These are phyloP conservation scores for Datura wrightii DNA, from an alignment of 257 asterid species.

Conservation along the genomic window DNA sequence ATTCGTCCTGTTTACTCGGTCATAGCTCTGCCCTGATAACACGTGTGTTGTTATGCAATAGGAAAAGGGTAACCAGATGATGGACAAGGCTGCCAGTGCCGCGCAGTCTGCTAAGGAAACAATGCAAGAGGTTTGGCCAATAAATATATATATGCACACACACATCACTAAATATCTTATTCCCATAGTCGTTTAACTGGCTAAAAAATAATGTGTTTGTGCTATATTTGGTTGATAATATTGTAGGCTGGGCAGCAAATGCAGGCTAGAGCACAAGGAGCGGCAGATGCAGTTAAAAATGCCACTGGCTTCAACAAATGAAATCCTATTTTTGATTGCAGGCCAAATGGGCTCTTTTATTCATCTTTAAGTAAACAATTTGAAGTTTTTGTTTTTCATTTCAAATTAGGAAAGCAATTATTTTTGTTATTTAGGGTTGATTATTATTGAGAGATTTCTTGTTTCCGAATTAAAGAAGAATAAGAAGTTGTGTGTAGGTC, in stretches of 20 bases:
- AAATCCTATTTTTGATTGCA: neutral
- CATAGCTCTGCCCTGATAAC: neutral
- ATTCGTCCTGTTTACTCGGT: neutral
- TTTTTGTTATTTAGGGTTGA: neutral
- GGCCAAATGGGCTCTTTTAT: neutral
- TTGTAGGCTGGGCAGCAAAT: slow-evolving; percentile 41
- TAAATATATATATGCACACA: neutral
- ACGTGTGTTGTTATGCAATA: neutral
- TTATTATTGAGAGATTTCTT: neutral
- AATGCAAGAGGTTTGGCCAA: slow-evolving; percentile 34
- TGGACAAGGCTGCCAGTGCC: slow-evolving; percentile 43
- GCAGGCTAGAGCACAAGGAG: slow-evolving; percentile 46
- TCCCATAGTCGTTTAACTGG: too few species aligned
- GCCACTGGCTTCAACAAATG: slow-evolving; percentile 41
- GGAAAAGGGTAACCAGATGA: slow-evolving; percentile 50
- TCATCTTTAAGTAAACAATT: neutral
- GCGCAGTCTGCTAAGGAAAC: slow-evolving; percentile 51
- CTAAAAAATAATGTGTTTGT: neutral
- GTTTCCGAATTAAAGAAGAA: neutral
- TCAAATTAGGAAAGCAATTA: neutral
- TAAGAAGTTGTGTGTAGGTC: neutral
- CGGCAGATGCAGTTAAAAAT: slow-evolving; percentile 46
- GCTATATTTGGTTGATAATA: neutral
- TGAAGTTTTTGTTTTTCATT: neutral
- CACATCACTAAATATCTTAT: neutral